Evolutionary conservation across 2,329 filamentous ascomycete genomes (phyloP).

Genomic region (Cladophialophora psammophila): DNA sequence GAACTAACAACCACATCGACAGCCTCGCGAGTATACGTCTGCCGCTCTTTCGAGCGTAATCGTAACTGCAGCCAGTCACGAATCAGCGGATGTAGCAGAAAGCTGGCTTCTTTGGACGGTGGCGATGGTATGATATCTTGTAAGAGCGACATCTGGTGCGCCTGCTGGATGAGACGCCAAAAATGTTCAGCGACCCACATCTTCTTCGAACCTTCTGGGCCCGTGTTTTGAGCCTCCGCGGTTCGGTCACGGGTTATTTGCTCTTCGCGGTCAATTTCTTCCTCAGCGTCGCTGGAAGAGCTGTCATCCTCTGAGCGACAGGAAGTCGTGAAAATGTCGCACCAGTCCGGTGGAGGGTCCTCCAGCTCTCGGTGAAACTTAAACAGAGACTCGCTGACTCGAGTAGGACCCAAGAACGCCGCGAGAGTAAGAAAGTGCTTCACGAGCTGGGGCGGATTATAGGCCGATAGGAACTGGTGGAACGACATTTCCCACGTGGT

Average conservation of each 20-base stretch:
- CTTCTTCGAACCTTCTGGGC: too few relatives aligned
- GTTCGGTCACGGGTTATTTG: too few relatives aligned
- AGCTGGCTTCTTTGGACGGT: background rate
- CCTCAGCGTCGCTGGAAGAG: background rate
- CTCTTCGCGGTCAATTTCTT: too few relatives aligned
- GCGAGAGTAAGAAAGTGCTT: conserved; percentile 22
- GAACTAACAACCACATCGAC: too few relatives aligned
- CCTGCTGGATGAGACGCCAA: background rate
- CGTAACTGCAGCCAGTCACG: background rate
- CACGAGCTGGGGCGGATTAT: conserved; percentile 44
- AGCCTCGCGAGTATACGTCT: too few relatives aligned
- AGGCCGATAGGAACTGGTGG: conserved; percentile 31
- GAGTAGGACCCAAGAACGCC: background rate
- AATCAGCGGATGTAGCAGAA: background rate
- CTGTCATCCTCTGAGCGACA: background rate
- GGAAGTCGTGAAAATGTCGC: background rate
- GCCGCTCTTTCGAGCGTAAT: too few relatives aligned
- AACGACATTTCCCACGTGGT: conserved; percentile 18
- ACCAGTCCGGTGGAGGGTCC: background rate
- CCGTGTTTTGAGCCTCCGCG: too few relatives aligned
- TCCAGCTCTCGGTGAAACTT: background rate
- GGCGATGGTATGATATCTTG: background rate
- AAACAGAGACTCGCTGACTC: background rate
- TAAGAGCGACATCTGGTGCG: background rate
- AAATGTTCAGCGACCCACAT: too few relatives aligned